Conservation (phyloP, 108 stramenopile genomes). For the Parietichytrium sp. region DNA sequence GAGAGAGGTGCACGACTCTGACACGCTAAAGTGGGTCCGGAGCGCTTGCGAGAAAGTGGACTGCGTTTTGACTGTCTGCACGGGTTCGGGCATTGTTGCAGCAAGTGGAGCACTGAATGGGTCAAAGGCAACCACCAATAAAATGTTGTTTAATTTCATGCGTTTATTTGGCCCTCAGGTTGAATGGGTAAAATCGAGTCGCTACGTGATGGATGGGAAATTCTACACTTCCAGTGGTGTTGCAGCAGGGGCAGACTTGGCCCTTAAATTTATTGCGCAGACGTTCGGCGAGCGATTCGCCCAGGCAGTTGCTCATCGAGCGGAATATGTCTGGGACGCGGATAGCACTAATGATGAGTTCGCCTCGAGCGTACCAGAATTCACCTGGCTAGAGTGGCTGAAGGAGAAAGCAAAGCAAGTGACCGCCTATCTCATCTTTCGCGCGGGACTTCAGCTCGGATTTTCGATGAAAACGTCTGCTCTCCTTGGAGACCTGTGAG, state of each 20-base stretch:
- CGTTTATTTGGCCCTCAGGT: not conserved
- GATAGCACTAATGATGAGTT: not conserved
- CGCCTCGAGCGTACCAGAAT: too few species aligned
- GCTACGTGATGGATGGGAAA: not conserved
- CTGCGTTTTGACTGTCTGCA: not conserved
- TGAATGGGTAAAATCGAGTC: not conserved
- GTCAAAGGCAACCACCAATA: not conserved
- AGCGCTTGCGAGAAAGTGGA: not conserved
- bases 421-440: too few species aligned
- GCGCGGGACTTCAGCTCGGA: too few species aligned
- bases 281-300: not conserved
- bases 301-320: not conserved
- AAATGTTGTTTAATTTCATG: not conserved
- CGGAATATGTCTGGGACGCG: not conserved
- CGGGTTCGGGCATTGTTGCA: not conserved
- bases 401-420: too few species aligned
- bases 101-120: not conserved
- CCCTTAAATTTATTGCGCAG: not conserved
- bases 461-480: too few species aligned
- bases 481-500: too few species aligned
- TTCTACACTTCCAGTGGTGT: not conserved
- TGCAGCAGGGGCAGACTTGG: not conserved
- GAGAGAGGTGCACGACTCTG: not conserved
- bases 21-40: not conserved
- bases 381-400: too few species aligned